A percentile compares a stretch with the other conserved stretches of the same genome.
Evolutionary conservation across 1,139 yeast species (phyloP).

Genomic region (Yamadazyma spencermartinsiae): DNA sequence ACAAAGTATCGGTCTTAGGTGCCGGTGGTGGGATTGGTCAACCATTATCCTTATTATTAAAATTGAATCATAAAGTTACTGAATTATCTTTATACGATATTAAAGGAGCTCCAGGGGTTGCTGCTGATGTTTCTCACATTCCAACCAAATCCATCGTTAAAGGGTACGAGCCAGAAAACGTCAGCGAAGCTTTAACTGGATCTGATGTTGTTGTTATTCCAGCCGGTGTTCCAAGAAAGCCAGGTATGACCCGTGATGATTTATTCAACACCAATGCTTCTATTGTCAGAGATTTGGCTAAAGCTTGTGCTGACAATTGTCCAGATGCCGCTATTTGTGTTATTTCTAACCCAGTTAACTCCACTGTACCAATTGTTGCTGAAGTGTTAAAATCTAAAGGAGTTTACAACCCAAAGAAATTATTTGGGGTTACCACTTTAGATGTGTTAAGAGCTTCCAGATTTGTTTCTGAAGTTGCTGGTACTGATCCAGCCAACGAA

Average conservation of each 20-base stretch:
- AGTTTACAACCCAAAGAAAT: slow-evolving; percentile 73
- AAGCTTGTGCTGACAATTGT: slow-evolving; percentile 69
- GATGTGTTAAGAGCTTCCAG: slow-evolving; percentile 90
- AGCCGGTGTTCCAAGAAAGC: slow-evolving; percentile 97
- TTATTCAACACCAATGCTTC: slow-evolving; percentile 91
- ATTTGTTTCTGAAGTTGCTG: slow-evolving; percentile 61
- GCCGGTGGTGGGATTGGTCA: slow-evolving; percentile 94
- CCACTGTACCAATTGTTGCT: slow-evolving; percentile 91
- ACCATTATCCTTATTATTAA: slow-evolving; percentile 83
- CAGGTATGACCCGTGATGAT: slow-evolving; percentile 98
- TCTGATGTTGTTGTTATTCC: slow-evolving; percentile 85
- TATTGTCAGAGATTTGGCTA: slow-evolving; percentile 81
- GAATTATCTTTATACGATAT: slow-evolving; percentile 85
- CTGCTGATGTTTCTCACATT: slow-evolving; percentile 87
- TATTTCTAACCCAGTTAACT: slow-evolving; percentile 94
- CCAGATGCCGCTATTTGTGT: slow-evolving; percentile 77
- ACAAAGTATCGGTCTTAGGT: slow-evolving; percentile 75
- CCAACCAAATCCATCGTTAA: slow-evolving; percentile 75
- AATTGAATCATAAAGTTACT: slow-evolving; percentile 58
- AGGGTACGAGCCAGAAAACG: slow-evolving; percentile 65
- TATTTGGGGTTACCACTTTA: slow-evolving; percentile 91
- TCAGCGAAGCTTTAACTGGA: slow-evolving; percentile 63
- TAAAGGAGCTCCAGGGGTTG: slow-evolving; percentile 89
- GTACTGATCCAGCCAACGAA: slow-evolving; percentile 57
- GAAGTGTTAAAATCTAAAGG: slow-evolving; percentile 78